Evolutionary conservation across 1,139 yeast genomes (phyloP).

Genomic region (Trichomonascaceae sp.): DNA sequence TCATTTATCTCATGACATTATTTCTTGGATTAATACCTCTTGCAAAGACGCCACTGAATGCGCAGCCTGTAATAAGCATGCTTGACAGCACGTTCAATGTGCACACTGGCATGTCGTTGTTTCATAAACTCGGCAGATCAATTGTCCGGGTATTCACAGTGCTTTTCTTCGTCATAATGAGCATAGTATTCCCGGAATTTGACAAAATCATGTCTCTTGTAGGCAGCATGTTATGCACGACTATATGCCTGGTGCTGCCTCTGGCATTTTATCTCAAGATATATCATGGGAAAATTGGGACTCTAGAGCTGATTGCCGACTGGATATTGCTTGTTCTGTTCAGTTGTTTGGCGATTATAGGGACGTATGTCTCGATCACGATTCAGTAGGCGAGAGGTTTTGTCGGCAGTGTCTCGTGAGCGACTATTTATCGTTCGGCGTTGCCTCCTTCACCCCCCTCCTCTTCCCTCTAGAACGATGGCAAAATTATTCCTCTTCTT

Average conservation of each 20-base stretch:
- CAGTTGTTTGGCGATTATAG: slow-evolving; percentile 27
- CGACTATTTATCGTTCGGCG: no score
- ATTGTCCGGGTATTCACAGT: slow-evolving; percentile 36
- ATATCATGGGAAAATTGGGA: slow-evolving; percentile 43
- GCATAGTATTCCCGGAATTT: slow-evolving; percentile 65
- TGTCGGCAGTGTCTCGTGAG: no score
- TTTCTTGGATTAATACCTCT: slow-evolving; percentile 77
- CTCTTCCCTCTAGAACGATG: slow-evolving; percentile 12
- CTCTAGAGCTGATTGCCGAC: slow-evolving; percentile 37
- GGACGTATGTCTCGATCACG: slow-evolving; percentile 20
- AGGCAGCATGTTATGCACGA: slow-evolving; percentile 77
- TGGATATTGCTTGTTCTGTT: slow-evolving; percentile 39
- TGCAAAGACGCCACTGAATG: slow-evolving; percentile 82
- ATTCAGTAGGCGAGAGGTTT: neutral
- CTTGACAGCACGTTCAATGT: slow-evolving; percentile 43
- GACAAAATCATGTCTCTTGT: slow-evolving; percentile 78
- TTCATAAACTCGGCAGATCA: slow-evolving; percentile 4
- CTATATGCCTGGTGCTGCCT: slow-evolving; percentile 76
- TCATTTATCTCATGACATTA: slow-evolving; percentile 57
- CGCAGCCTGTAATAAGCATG: slow-evolving; percentile 79
- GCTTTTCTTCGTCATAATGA: slow-evolving; percentile 41
- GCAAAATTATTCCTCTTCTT: slow-evolving; percentile 26
- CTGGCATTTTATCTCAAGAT: slow-evolving; percentile 60
- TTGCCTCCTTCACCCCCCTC: no score
- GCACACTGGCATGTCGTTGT: slow-evolving; percentile 19